Evolutionary conservation across 148 eudicot species (phyloP), one percentile per base, ranked within the genome.

Genomic region (Spergularia bocconei): DNA sequence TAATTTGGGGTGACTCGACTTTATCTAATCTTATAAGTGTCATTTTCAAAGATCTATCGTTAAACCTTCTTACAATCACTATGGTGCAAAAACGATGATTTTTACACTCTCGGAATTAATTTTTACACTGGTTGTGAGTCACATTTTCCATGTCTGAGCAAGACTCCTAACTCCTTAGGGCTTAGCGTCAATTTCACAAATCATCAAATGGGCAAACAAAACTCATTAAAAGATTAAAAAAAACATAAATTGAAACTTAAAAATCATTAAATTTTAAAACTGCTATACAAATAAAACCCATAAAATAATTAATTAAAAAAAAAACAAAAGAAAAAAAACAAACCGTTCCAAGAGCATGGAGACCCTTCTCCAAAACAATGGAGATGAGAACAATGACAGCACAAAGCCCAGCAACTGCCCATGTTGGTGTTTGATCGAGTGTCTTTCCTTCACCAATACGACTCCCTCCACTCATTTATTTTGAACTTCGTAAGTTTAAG

Each of bases 381-480:
- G 97, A 92, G 68, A 90, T 81, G 69, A 92, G 70, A 72, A 92
- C 87, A 66, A 92, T 87, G 55, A 81, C 74, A 17, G 92, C 87
- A 79, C 95, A 90, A 61, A 92, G 85, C 63, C 88, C 86, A 63
- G 97, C 93, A 23, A 92, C 97, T 0, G 97, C 92, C 97, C 97
- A 92, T 66, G 97, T 92, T 41, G 97, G 91, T 54, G 97, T 92
- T 68, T 90, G 84, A 70, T 56, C 70, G 69, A 13, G 79, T 82
- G 76, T 76, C 79, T 16, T 2, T 56, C 53, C 47, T 16, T 54
- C 56, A 17, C 61, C 59, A 14, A 53, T 21, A 38, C 59, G 15
- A 10, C 76, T 50, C 2, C 71, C 21, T 11, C 72, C 75, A 19
- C 51, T 21, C 67, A 60, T 25, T 41, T 67, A 44, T 44, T 6